Evolutionary conservation across 148 eudicot species (phyloP), one percentile per base, ranked within the genome.

Genomic region (Rhododendron simsii): DNA sequence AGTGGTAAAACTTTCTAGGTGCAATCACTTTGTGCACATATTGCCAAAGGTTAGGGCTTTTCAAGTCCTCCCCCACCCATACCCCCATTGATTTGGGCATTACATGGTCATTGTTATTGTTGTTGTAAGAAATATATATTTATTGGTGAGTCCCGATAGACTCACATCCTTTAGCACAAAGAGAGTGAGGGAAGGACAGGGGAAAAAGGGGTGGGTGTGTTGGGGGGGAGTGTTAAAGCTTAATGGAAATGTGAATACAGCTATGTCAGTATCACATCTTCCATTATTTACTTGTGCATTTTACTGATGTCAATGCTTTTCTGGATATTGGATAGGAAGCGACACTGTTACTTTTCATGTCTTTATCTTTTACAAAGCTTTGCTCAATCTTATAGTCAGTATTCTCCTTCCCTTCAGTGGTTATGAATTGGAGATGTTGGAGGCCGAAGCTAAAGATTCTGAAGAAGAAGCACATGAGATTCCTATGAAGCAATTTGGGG

Each of bases 391-490:
- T 78, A 21, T 41, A 4, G 45, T 73, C 39, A 50, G 51, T 33
- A 18, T 13, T 41, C n/a, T 44, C 21, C 79, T 80, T 77, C 35
- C 5, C 21, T 45, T 41, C 92, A 97, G 99, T 93, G 92, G 93
- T 78, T 91, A 90, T 90, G 99, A 97, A 82, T 85, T 94, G 91
- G 98, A 95, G 87, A 83, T 88, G 91, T 87, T 93, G 95, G 94
- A 91, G 78, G 91, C 92, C 80, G 95, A 94, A 90, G 98, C 94
- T 35, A 91, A 94, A 91, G 99, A 97, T 91, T 95, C 98, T 69
- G 98, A 95, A 86, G 99, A 93, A 87, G 84, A 74, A 69, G 87
- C 85, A 50, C 91, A 86, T 89, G 89, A 84, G 33, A 13, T 53
- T 37, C 67, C 90, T 45, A 71, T 74, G 71, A 79, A 83, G 80